Percentiles rank a stretch among this genome's conserved stretches.
These are phyloP conservation scores for Leucogyrophana mollusca DNA, from an alignment of 768 basidiomycete genomes.

Conservation along the genomic window DNA sequence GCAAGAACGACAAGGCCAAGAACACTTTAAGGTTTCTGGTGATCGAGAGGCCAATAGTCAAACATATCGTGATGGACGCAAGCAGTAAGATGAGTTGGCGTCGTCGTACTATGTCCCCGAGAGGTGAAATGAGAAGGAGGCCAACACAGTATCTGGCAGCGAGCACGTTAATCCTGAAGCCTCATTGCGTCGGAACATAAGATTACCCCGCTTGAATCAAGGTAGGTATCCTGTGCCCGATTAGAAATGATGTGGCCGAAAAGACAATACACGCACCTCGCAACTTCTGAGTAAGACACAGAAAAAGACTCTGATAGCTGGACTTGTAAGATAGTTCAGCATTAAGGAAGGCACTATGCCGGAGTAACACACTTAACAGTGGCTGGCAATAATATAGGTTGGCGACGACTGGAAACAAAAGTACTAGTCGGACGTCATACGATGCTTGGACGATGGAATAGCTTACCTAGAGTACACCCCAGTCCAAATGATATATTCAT, in stretches of 20 bases:
- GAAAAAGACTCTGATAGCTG: constrained; percentile 37
- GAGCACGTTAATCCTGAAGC: not conserved
- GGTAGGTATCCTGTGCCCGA: constrained; percentile 52
- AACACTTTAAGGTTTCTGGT: constrained; percentile 31
- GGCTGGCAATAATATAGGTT: constrained; percentile 87
- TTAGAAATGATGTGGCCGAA: constrained; percentile 5
- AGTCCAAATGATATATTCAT: constrained; percentile 48
- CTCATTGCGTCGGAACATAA: not conserved
- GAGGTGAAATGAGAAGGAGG: constrained; percentile 42
- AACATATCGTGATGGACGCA: constrained; percentile 27
- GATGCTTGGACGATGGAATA: not conserved
- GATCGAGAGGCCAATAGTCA: constrained; percentile 41
- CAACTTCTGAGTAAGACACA: constrained; percentile 31
- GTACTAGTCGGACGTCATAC: not conserved
- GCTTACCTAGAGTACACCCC: constrained; percentile 44
- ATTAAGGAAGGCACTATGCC: not conserved
- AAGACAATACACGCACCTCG: constrained; percentile 20
- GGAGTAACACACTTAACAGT: constrained; percentile 53
- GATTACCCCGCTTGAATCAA: constrained; percentile 65
- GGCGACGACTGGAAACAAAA: constrained; percentile 37
- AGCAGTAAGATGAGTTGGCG: constrained; percentile 39
- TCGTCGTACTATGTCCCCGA: constrained; percentile 46
- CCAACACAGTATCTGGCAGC: constrained; percentile 21
- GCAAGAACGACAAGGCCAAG: constrained; percentile 33
- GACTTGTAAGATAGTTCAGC: constrained; percentile 9